Conservation (phyloP, 345 rosid genomes). For the Citrus trifoliata region DNA sequence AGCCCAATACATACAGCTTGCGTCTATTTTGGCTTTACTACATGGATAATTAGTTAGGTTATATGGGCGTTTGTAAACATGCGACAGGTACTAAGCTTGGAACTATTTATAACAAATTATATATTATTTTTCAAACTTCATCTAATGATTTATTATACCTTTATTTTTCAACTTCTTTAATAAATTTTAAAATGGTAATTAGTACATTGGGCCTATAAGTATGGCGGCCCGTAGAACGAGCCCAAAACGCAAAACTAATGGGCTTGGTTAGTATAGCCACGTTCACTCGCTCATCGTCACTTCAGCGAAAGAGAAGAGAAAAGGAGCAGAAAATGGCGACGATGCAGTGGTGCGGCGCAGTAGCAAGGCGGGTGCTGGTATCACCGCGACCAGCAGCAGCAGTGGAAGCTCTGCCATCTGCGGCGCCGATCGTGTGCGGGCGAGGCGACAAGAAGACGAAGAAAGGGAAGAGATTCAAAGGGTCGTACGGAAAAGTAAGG, state of each 20-base stretch:
- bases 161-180: background rate
- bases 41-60: too few species aligned
- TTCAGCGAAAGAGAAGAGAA: background rate
- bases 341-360: conserved; percentile 64
- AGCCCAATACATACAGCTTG: too few species aligned
- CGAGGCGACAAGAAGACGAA: conserved; percentile 91
- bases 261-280: background rate
- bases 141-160: background rate
- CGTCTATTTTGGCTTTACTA: too few species aligned
- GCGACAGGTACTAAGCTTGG: too few species aligned
- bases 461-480: conserved; percentile 90
- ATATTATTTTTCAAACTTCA: too few species aligned
- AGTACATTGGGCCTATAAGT: background rate
- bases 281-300: background rate
- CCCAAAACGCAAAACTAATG: background rate
- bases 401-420: conserved; percentile 18
- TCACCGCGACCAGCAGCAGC: conserved; percentile 26
- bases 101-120: too few species aligned
- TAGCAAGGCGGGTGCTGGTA: conserved; percentile 51
- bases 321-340: conserved; percentile 37
- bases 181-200: too few species aligned
- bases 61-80: too few species aligned
- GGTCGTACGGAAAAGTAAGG: conserved; percentile 82
- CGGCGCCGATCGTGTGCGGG: conserved; percentile 61
- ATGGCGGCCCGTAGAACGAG: background rate